Evolutionary conservation across 148 eudicot species (phyloP).

Genomic region (Arbutus unedo): DNA sequence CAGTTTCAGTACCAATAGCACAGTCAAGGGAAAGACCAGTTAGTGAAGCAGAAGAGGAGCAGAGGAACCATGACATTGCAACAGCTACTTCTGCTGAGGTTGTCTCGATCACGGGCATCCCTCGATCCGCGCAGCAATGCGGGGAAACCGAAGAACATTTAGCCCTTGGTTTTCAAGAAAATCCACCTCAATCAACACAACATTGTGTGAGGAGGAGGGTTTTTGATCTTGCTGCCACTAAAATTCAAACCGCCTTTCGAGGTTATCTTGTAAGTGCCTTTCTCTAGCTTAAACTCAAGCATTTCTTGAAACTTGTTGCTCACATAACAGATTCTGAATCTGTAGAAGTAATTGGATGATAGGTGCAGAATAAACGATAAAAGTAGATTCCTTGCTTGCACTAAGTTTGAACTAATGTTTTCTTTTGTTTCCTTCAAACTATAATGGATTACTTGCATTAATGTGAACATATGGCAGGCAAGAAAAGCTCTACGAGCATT

Average conservation of each 20-base stretch:
- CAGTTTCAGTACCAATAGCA: conserved; percentile 28
- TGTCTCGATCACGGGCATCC: not conserved
- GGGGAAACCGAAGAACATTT: conserved; percentile 21
- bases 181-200: conserved; percentile 1
- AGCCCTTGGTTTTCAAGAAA: conserved; percentile 26
- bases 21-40: conserved; percentile 17
- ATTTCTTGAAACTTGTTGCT: too few species aligned
- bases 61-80: conserved; percentile 10
- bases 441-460: not conserved
- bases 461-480: conserved; percentile 39
- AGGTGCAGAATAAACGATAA: too few species aligned
- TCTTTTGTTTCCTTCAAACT: too few species aligned
- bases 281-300: not conserved
- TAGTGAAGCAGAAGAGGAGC: conserved; percentile 21
- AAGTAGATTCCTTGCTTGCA: not conserved
- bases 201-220: conserved; percentile 9
- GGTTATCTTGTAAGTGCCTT: conserved; percentile 56
- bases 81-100: conserved; percentile 15
- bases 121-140: not conserved
- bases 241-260: conserved; percentile 70
- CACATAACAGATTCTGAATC: too few species aligned
- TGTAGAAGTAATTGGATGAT: too few species aligned
- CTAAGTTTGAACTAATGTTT: not conserved
- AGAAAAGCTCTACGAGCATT: conserved; percentile 76
- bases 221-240: conserved; percentile 44